phyloP scores from a whole-genome alignment of 2,329 filamentous ascomycete genomes.

The Beauveria asiatica region DNA sequence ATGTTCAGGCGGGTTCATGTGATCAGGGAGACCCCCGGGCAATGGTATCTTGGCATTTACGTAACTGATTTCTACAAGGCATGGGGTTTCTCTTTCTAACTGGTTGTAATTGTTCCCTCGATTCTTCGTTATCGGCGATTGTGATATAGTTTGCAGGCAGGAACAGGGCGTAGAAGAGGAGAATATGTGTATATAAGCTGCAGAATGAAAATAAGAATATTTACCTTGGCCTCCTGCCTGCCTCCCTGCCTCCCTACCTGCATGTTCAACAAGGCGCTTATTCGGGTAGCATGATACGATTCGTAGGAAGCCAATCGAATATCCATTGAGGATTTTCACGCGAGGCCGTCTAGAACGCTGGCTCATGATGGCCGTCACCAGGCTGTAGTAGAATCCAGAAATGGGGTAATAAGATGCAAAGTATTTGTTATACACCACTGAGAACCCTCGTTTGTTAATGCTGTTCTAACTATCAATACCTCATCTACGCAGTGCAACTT shows the following conservation, averaged over 20 bases:
- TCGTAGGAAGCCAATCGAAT: too few relatives aligned
- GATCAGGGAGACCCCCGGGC: not conserved
- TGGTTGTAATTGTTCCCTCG: not conserved
- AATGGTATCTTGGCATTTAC: not conserved
- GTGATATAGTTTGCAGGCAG: too few relatives aligned
- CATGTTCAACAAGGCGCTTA: too few relatives aligned
- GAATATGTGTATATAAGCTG: not conserved
- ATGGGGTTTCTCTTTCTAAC: not conserved
- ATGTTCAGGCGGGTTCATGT: not conserved
- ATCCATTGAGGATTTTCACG: too few relatives aligned
- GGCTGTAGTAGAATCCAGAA: not conserved
- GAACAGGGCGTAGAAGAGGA: not conserved
- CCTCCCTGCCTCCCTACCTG: not conserved
- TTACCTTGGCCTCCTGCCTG: not conserved
- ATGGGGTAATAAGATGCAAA: not conserved
- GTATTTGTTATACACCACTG: too few relatives aligned
- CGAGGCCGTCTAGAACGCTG: not conserved
- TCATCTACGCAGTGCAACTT: too few relatives aligned
- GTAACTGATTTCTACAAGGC: not conserved
- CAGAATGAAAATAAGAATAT: not conserved
- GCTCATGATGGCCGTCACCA: not conserved
- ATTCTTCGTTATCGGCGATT: not conserved
- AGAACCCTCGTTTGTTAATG: too few relatives aligned
- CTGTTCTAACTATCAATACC: too few relatives aligned
- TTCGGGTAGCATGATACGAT: too few relatives aligned